A percentile compares a stretch with the other conserved stretches of the same genome.
Conservation (phyloP, 495 filamentous ascomycete genomes). For the Rostrohypoxylon terebratum region DNA sequence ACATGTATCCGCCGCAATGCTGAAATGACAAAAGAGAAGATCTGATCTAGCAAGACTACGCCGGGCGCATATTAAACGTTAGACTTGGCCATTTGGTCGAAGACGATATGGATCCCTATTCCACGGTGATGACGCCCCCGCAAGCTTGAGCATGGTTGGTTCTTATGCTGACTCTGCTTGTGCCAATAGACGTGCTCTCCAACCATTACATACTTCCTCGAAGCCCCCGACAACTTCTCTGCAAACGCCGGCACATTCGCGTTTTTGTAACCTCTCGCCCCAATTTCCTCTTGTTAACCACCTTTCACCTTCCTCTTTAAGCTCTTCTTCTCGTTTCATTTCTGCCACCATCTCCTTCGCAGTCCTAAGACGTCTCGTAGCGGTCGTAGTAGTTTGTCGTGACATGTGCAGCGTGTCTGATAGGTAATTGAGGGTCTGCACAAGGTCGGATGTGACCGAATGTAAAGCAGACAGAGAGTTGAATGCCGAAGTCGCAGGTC, state of each 20-base stretch:
- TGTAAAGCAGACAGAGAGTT: constrained; percentile 71
- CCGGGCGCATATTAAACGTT: constrained; percentile 18
- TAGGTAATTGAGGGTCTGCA: constrained; percentile 81
- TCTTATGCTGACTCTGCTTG: constrained; percentile 56
- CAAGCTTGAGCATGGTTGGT: not conserved
- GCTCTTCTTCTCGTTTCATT: constrained; percentile 82
- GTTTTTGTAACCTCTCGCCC: constrained; percentile 75
- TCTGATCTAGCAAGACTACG: constrained; percentile 16
- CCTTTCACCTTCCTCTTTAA: constrained; percentile 78
- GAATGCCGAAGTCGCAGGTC: constrained; percentile 63
- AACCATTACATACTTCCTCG: constrained; percentile 80
- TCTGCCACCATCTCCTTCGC: constrained; percentile 86
- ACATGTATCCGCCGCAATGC: constrained; percentile 39
- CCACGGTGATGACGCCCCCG: not conserved
- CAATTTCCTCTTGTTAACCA: constrained; percentile 86
- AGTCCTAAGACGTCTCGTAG: constrained; percentile 77
- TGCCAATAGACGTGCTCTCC: constrained; percentile 63
- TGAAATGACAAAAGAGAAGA: constrained; percentile 29
- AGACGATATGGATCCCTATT: not conserved
- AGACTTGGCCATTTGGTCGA: not conserved
- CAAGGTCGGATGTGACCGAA: constrained; percentile 78
- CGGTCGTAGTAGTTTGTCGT: constrained; percentile 84
- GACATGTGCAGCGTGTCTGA: constrained; percentile 95
- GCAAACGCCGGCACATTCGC: constrained; percentile 84
- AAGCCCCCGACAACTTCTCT: constrained; percentile 91